Evolutionary conservation across 352 stramenopile species (phyloP).

Genomic region (Globisporangium carolinianum): DNA sequence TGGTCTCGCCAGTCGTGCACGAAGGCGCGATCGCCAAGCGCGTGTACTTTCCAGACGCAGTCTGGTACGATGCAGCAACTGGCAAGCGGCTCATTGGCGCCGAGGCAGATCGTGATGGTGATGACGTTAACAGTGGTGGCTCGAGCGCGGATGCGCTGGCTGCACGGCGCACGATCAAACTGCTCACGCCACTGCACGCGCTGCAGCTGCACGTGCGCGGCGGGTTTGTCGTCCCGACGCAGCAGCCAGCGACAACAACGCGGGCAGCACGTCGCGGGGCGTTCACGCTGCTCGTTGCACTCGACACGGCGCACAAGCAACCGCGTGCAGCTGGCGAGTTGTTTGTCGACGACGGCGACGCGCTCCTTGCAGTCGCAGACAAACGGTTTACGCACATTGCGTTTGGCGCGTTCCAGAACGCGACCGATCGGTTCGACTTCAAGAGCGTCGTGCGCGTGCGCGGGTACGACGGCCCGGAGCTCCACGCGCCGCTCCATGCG

Average conservation of each 20-base stretch:
- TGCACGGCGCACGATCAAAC: slow-evolving; percentile 14
- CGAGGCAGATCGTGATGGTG: background rate
- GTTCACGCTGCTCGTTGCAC: slow-evolving; percentile 49
- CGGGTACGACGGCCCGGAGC: slow-evolving; percentile 65
- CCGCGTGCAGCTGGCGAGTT: slow-evolving; percentile 41
- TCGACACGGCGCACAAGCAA: slow-evolving; percentile 19
- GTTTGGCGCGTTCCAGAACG: slow-evolving; percentile 33
- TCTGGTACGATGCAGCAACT: slow-evolving; percentile 62
- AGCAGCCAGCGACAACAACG: slow-evolving; percentile 48
- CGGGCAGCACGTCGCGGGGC: slow-evolving; percentile 41
- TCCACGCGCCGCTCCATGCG: slow-evolving; percentile 39
- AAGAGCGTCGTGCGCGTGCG: slow-evolving; percentile 23
- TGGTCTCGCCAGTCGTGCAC: slow-evolving; percentile 75
- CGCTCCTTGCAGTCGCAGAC: slow-evolving; percentile 49
- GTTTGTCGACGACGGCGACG: slow-evolving; percentile 74
- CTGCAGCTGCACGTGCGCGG: slow-evolving; percentile 64
- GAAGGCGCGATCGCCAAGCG: slow-evolving; percentile 42
- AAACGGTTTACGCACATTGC: slow-evolving; percentile 42
- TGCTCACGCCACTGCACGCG: slow-evolving; percentile 47
- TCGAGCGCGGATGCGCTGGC: slow-evolving; percentile 1
- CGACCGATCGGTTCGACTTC: slow-evolving; percentile 33
- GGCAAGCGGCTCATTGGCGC: slow-evolving; percentile 25
- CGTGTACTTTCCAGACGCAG: slow-evolving; percentile 62
- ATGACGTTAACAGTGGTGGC: background rate
- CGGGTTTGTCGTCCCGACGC: slow-evolving; percentile 53